Evolutionary conservation across 2,329 filamentous ascomycete genomes (phyloP).

Genomic region (Simplicillium aogashimaense): DNA sequence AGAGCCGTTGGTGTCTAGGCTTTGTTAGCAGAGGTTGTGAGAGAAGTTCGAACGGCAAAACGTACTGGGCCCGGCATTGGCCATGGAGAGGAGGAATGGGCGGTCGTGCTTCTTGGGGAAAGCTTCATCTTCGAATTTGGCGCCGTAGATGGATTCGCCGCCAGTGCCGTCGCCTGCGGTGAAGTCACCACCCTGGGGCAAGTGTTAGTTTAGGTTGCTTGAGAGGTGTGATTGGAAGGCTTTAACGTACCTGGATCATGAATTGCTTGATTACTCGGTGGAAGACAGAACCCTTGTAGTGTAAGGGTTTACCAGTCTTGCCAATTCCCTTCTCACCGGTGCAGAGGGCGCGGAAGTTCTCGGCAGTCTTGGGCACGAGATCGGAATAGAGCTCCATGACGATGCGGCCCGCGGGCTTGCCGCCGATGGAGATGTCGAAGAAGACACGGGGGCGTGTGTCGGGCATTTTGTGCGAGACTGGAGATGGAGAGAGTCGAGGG

Average conservation of each 20-base stretch:
- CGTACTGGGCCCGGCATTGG: constrained; percentile 85
- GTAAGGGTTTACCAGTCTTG: constrained; percentile 72
- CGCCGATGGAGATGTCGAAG: constrained; percentile 84
- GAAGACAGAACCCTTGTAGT: constrained; percentile 89
- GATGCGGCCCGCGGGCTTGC: constrained; percentile 64
- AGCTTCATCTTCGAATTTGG: constrained; percentile 96
- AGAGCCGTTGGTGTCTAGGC: constrained; percentile 77
- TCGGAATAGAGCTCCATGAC: constrained; percentile 71
- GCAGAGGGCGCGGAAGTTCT: constrained; percentile 92
- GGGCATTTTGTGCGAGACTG: too few relatives aligned
- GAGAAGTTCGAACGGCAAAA: background rate
- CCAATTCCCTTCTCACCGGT: constrained; percentile 88
- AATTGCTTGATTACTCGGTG: constrained; percentile 98
- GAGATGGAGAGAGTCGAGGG: too few relatives aligned
- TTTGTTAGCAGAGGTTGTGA: constrained; percentile 6
- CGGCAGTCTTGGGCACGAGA: constrained; percentile 86
- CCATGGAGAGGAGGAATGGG: constrained; percentile 94
- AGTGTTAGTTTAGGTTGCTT: background rate
- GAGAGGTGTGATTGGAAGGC: background rate
- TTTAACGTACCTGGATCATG: constrained; percentile 58
- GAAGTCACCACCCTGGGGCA: constrained; percentile 83
- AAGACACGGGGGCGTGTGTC: constrained; percentile 67
- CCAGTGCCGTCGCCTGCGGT: constrained; percentile 90
- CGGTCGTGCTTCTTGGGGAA: constrained; percentile 86
- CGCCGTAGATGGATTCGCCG: constrained; percentile 93